Conservation (phyloP, 371 early-diverging fungal genomes). For the Mortierella sp. region DNA sequence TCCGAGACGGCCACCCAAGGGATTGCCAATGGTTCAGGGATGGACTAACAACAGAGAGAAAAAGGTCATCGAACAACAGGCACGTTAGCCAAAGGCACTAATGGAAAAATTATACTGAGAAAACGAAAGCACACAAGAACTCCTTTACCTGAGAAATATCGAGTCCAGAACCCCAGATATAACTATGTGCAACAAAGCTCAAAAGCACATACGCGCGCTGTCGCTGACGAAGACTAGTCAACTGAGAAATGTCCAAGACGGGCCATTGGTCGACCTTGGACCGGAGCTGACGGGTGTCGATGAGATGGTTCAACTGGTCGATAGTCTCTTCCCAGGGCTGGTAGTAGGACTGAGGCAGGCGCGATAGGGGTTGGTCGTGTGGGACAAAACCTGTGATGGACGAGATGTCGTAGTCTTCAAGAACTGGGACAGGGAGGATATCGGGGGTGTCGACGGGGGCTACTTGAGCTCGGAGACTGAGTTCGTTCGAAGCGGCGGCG, state of each 20-base stretch:
- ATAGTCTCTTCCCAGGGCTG: constrained; percentile 89
- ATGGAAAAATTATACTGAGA: not conserved
- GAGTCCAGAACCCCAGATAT: constrained; percentile 85
- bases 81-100: not conserved
- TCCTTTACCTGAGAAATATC: constrained; percentile 65
- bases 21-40: constrained; percentile 83
- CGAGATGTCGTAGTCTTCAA: constrained; percentile 47
- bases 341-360: constrained; percentile 80
- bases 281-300: constrained; percentile 81
- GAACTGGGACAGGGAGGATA: constrained; percentile 26
- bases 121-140: not conserved
- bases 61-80: not conserved
- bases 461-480: not conserved
- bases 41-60: constrained; percentile 35
- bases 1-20: constrained; percentile 85
- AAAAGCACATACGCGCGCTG: constrained; percentile 87
- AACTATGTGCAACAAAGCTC: constrained; percentile 88
- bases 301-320: constrained; percentile 78
- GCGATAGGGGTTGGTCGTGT: constrained; percentile 70
- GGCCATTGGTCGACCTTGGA: constrained; percentile 79
- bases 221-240: constrained; percentile 71
- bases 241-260: constrained; percentile 68
- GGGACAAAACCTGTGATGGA: constrained; percentile 39
- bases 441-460: too few species aligned
- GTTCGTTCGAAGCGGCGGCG: not conserved